Evolutionary conservation across 225 moss, liverwort and hornwort species (phyloP).

Genomic region (Marchantia polymorpha): DNA sequence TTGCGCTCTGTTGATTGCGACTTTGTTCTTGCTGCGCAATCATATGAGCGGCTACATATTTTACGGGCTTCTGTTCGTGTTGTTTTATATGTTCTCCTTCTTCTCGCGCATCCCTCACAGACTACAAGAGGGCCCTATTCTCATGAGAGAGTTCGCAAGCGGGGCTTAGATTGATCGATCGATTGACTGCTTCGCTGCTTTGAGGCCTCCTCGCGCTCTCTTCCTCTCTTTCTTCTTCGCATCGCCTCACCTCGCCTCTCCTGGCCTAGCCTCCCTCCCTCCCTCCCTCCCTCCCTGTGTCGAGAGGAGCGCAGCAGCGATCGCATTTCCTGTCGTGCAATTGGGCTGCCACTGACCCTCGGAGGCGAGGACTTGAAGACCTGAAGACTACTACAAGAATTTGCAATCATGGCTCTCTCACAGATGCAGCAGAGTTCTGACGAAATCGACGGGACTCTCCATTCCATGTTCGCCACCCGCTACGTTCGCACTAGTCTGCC

Average conservation of each 20-base stretch:
- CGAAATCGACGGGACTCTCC: slow-evolving; percentile 11
- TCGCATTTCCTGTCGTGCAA: no score
- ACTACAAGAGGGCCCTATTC: not conserved
- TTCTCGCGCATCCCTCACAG: slow-evolving; percentile 21
- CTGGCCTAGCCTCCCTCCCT: no score
- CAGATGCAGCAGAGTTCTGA: not conserved
- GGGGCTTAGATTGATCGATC: not conserved
- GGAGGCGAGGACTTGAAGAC: no score
- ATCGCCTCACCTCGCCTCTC: no score
- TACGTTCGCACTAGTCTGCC: slow-evolving; percentile 35
- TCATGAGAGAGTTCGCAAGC: slow-evolving; percentile 9
- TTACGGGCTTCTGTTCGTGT: slow-evolving; percentile 28
- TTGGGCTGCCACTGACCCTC: not conserved
- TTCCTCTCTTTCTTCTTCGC: not conserved
- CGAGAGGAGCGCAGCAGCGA: not conserved
- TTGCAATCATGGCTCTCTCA: slow-evolving; percentile 28
- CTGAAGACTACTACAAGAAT: not conserved
- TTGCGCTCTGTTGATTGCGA: slow-evolving; percentile 34
- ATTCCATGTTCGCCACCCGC: slow-evolving; percentile 41
- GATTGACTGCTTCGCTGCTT: not conserved
- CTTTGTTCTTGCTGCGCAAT: slow-evolving; percentile 27
- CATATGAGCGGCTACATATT: slow-evolving; percentile 20
- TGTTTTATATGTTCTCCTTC: slow-evolving; percentile 38
- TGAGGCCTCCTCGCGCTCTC: not conserved
- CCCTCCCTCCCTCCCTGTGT: not conserved